Evolutionary conservation across 306 rosid genomes (phyloP).

Genomic region (Vigna reflexopilosa): DNA sequence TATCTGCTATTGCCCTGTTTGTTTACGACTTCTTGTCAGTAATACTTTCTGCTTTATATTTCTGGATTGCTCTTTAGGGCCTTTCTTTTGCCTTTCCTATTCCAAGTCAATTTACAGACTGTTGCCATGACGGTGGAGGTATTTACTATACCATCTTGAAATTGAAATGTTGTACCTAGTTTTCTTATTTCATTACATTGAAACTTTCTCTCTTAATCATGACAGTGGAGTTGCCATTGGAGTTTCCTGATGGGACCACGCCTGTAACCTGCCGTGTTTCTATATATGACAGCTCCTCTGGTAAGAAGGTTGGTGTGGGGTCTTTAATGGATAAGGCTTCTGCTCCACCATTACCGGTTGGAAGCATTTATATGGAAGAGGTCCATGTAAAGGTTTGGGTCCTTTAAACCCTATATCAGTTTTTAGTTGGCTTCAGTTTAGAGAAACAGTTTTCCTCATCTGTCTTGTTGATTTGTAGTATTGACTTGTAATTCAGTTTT

Average conservation of each 20-base stretch:
- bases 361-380: constrained; percentile 99
- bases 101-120: constrained; percentile 88
- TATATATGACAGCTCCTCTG: constrained; percentile 84
- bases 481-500: constrained; percentile 42
- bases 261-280: constrained; percentile 98
- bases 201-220: constrained; percentile 41
- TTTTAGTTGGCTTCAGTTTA: constrained; percentile 20
- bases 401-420: constrained; percentile 34
- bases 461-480: constrained; percentile 7
- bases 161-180: constrained; percentile 19
- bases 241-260: constrained; percentile 99
- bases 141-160: constrained; percentile 34
- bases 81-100: constrained; percentile 98
- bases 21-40: not conserved
- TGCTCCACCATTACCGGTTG: constrained; percentile 81
- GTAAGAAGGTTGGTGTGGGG: constrained; percentile 95
- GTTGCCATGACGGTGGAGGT: constrained; percentile 95
- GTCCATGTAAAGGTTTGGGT: constrained; percentile 89
- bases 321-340: constrained; percentile 93
- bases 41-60: constrained; percentile 15
- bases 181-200: constrained; percentile 38
- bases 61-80: constrained; percentile 62
- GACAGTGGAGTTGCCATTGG: constrained; percentile 87
- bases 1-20: not conserved
- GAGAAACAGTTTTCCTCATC: constrained; percentile 23